Evolutionary conservation across 768 basidiomycete species (phyloP).

Genomic region (Leccinum subgranulosum): DNA sequence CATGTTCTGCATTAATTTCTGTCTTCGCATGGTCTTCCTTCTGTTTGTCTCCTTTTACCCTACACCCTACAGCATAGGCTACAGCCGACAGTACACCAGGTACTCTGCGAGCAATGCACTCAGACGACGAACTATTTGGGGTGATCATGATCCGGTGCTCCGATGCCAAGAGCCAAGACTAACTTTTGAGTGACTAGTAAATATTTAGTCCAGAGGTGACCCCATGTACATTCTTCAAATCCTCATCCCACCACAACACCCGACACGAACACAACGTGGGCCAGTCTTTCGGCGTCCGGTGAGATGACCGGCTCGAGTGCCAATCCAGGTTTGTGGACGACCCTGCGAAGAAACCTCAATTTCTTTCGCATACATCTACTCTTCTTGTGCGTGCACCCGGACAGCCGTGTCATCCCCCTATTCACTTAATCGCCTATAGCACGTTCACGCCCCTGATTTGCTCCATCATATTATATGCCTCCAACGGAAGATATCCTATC

Average conservation of each 20-base stretch:
- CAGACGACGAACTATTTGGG: constrained; percentile 13
- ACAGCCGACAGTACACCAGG: constrained; percentile 22
- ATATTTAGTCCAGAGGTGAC: no score
- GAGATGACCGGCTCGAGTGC: constrained; percentile 9
- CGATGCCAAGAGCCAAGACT: no score
- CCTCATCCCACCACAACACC: background rate
- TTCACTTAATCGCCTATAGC: constrained; percentile 35
- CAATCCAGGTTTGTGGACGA: constrained; percentile 14
- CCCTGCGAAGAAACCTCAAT: constrained; percentile 51
- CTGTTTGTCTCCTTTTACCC: constrained; percentile 15
- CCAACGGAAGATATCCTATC: constrained; percentile 70
- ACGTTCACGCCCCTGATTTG: constrained; percentile 76
- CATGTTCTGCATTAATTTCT: constrained; percentile 31
- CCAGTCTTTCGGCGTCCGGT: background rate
- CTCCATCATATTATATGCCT: constrained; percentile 78
- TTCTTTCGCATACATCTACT: constrained; percentile 64
- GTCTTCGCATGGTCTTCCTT: constrained; percentile 21
- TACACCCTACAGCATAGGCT: constrained; percentile 22
- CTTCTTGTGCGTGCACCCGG: constrained; percentile 48
- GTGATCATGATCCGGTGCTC: no score
- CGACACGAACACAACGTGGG: background rate
- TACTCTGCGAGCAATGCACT: constrained; percentile 22
- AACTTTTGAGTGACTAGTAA: no score
- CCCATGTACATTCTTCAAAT: no score
- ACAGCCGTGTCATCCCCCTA: background rate